A percentile compares a stretch with the other conserved stretches of the same genome.
Evolutionary conservation across 2,329 filamentous ascomycete genomes (phyloP).

Genomic region (Fusarium sp.): DNA sequence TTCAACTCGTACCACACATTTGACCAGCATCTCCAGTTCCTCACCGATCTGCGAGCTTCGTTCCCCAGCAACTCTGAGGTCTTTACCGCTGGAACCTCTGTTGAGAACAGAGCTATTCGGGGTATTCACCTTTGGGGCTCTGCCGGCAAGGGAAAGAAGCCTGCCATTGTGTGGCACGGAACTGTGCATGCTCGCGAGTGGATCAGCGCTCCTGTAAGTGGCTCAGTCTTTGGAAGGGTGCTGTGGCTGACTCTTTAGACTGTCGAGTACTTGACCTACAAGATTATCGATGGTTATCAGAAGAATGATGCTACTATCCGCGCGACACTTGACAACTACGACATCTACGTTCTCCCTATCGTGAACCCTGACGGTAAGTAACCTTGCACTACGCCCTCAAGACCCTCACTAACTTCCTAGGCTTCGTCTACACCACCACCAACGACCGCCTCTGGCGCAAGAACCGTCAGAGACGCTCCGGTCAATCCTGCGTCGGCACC

Average conservation of each 20-base stretch:
- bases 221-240: rapidly evolving
- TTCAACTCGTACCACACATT: constrained; percentile 67
- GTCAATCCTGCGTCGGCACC: constrained; percentile 60
- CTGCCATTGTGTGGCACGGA: constrained; percentile 67
- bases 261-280: constrained; percentile 39
- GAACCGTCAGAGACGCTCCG: constrained; percentile 61
- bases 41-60: constrained; percentile 57
- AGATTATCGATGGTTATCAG: constrained; percentile 38
- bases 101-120: constrained; percentile 65
- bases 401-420: constrained; percentile 43
- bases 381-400: rapidly evolving
- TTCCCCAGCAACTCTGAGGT: constrained; percentile 61
- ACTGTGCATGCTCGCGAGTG: constrained; percentile 72
- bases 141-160: constrained; percentile 58
- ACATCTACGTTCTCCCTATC: constrained; percentile 74
- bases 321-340: constrained; percentile 67
- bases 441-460: constrained; percentile 72
- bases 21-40: constrained; percentile 62
- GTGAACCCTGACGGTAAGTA: constrained; percentile 70
- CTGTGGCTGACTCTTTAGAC: constrained; percentile 16
- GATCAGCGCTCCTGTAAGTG: constrained; percentile 64
- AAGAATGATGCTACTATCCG: constrained; percentile 21
- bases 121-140: constrained; percentile 70
- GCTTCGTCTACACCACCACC: constrained; percentile 61
- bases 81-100: constrained; percentile 62